Percentiles rank a stretch among this genome's conserved stretches.
phyloP scores from a whole-genome alignment of 2,329 filamentous ascomycete genomes.

The Dactylellina leptospora region DNA sequence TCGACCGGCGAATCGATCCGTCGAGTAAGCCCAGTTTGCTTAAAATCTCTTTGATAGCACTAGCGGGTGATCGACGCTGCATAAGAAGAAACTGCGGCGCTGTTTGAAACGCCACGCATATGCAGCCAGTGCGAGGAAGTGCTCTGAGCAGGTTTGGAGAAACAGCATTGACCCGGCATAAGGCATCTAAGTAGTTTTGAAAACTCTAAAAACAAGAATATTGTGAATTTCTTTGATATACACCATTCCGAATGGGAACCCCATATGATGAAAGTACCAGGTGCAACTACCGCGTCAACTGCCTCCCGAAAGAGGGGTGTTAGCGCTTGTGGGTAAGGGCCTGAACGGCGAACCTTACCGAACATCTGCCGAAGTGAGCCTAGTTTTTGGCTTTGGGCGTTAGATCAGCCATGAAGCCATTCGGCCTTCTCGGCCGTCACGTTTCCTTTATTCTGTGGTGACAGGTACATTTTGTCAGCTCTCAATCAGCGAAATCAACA shows the following conservation, averaged over 20 bases:
- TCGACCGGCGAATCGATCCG: slow-evolving; percentile 16
- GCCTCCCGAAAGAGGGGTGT: slow-evolving; percentile 1
- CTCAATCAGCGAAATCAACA: slow-evolving; percentile 20
- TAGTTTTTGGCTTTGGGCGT: neutral
- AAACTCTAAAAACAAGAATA: no score
- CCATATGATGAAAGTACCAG: neutral
- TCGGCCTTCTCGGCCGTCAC: slow-evolving; percentile 40
- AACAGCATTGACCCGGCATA: neutral
- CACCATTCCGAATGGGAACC: neutral
- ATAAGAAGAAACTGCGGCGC: slow-evolving; percentile 5
- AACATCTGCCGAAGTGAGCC: slow-evolving; percentile 2
- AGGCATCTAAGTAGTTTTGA: no score
- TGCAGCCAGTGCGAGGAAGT: slow-evolving; percentile 5
- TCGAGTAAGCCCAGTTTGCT: slow-evolving; percentile 4
- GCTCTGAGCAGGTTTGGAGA: neutral
- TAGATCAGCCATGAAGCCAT: slow-evolving; percentile 26
- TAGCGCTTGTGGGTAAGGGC: slow-evolving; percentile 39
- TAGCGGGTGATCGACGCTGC: slow-evolving; percentile 52
- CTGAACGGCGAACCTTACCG: neutral
- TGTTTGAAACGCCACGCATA: slow-evolving; percentile 41
- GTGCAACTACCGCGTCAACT: neutral
- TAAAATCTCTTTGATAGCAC: slow-evolving; percentile 29
- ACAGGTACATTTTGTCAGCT: slow-evolving; percentile 21
- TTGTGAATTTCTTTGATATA: no score
- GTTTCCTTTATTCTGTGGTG: slow-evolving; percentile 34